Base-by-base conservation (phyloP, 768 basidiomycete species). In the Tulasnella sp. region DNA sequence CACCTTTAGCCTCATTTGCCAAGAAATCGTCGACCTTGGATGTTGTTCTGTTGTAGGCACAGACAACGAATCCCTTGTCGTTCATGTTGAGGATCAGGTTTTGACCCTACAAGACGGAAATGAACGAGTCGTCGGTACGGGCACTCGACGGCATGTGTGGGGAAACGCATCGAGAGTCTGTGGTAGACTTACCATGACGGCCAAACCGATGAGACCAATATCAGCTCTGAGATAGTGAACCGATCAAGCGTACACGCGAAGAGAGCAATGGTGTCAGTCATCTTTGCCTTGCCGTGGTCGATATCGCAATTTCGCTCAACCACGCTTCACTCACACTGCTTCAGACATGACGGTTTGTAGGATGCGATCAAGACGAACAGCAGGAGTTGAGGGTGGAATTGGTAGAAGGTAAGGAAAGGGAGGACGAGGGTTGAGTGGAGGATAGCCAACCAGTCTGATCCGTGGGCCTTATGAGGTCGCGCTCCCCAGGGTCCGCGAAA, bases 71-170 rank as follows among this genome's bases (percentile, higher is more conserved):
- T 77, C 98, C 98, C 88, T 99, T 99, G 90, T 99, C 98, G 87
- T 98, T 98, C 95, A 98, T 98, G 89, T 98, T 98, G 84, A 98
- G 89, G 86, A 98, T 97, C 85, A 98, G 87, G 86, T 97, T 98
- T 92, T 97, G 96, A 85, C 96, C 96, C 96, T 96, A 84, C 74
- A 78, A 77, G 74, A 28, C 64, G 64, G 24, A 37, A 69, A 16
- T 28, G 12, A 34, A 31, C 34, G 64, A 37, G 64, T 9, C 28
- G 64, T 37, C 28, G 28, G 64, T 31, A 37, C 37, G 24, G n/a
- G 4, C 54, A 37, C 18, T 69, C 12, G 46, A 16, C 46, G 0
- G 64, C 12, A 8, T 18, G 11, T 37, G 64, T 12, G 3, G 64
- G 7, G 58, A 14, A 16, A n/a, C 24, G 58, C 58, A 69, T 37